These are phyloP conservation scores for Zygoascus ofunaensis DNA, from an alignment of 805 yeast species.

Conservation along the genomic window DNA sequence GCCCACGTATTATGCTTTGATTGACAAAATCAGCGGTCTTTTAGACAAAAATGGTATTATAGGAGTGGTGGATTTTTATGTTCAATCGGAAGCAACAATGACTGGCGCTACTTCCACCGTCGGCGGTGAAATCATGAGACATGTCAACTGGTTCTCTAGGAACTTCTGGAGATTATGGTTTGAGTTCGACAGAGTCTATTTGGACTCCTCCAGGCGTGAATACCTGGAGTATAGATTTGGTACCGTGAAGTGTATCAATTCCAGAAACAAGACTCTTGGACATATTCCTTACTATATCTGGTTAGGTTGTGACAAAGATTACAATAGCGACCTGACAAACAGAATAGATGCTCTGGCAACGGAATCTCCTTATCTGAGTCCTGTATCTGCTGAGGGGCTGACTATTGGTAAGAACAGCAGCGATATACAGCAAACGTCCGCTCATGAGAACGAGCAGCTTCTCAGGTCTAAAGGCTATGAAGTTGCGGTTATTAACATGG, in stretches of 20 bases:
- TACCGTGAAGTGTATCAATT: constrained; percentile 64
- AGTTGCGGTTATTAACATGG: constrained; percentile 56
- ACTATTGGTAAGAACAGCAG: constrained; percentile 11
- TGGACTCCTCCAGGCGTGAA: constrained; percentile 74
- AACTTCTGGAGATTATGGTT: constrained; percentile 86
- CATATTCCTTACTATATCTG: constrained; percentile 75
- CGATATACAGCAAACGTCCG: constrained; percentile 8
- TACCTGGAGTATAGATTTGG: constrained; percentile 78
- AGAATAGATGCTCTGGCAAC: constrained; percentile 65
- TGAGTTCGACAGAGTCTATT: constrained; percentile 70
- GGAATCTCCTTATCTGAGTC: constrained; percentile 74
- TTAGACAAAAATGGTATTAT: constrained; percentile 49
- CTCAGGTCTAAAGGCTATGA: constrained; percentile 55
- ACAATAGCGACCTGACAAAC: constrained; percentile 39
- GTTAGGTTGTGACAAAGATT: constrained; percentile 62
- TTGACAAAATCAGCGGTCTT: constrained; percentile 55
- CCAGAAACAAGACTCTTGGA: constrained; percentile 57
- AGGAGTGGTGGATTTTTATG: constrained; percentile 73
- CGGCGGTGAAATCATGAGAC: constrained; percentile 65
- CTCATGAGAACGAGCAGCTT: constrained; percentile 4
- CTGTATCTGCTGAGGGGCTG: constrained; percentile 22
- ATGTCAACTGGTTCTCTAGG: constrained; percentile 66
- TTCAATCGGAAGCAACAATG: constrained; percentile 55
- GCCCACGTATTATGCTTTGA: constrained; percentile 69
- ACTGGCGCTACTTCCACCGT: constrained; percentile 63